Percentiles rank a stretch among this genome's conserved stretches.
These are phyloP conservation scores for Coemansia asiatica DNA, from an alignment of 192 early-diverging fungal genomes.

Conservation along the genomic window DNA sequence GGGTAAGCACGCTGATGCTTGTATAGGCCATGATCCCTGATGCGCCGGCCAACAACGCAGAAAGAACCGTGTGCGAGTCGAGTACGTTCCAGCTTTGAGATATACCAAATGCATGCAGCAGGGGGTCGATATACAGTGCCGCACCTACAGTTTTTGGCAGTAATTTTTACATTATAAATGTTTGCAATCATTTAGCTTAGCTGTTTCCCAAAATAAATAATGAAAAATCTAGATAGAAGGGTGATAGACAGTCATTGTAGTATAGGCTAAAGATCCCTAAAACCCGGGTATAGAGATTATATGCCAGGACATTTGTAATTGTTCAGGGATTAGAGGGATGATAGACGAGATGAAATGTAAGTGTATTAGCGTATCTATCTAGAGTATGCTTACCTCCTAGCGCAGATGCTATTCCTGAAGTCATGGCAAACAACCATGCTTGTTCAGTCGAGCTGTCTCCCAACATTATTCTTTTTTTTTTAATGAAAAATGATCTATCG, in stretches of 20 bases:
- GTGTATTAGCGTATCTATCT: too few species aligned
- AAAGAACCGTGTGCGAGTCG: conserved; percentile 45
- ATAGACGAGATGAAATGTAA: not conserved
- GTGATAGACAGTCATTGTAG: too few species aligned
- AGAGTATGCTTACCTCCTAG: conserved; percentile 40
- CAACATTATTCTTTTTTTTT: not conserved
- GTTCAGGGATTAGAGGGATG: not conserved
- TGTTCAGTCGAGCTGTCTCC: conserved; percentile 22
- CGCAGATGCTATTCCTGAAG: conserved; percentile 39
- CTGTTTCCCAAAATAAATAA: too few species aligned
- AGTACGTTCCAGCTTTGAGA: conserved; percentile 30
- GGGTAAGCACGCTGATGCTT: conserved; percentile 39
- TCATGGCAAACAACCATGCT: conserved; percentile 49
- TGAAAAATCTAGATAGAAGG: too few species aligned
- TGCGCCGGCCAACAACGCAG: conserved; percentile 37
- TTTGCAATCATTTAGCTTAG: too few species aligned
- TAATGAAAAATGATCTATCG: not conserved
- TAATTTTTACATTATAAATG: not conserved
- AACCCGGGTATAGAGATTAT: too few species aligned
- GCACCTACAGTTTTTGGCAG: conserved; percentile 22
- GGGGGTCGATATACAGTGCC: conserved; percentile 41
- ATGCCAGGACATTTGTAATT: not conserved
- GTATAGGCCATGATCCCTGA: conserved; percentile 53
- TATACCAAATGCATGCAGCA: conserved; percentile 38
- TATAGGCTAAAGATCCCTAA: too few species aligned